Percentiles rank a stretch among this genome's conserved stretches.
These are phyloP conservation scores for Paraurostyla sp. DNA, from an alignment of 73 alveolate genomes.

Conservation along the genomic window DNA sequence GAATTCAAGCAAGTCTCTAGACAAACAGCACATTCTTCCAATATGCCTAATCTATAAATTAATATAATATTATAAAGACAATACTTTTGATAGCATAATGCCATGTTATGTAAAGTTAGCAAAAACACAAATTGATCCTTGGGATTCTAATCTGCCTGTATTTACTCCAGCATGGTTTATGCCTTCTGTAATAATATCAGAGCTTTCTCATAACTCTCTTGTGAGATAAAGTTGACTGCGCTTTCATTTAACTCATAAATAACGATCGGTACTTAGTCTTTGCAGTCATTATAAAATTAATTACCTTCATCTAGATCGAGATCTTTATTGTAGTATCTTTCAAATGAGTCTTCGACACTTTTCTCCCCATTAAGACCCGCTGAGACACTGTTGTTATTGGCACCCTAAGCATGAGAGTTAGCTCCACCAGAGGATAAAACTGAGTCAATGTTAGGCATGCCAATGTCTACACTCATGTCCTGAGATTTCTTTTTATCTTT, in stretches of 20 bases:
- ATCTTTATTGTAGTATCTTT: slow-evolving; percentile 68
- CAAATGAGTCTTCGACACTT: slow-evolving; percentile 72
- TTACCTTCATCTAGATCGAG: slow-evolving; percentile 72
- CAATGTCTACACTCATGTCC: slow-evolving; percentile 17
- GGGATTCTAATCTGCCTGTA: slow-evolving; percentile 56
- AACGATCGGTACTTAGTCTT: slow-evolving; percentile 65
- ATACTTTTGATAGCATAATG: slow-evolving; percentile 72
- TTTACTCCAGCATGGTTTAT: slow-evolving; percentile 56
- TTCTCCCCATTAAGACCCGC: slow-evolving; percentile 18
- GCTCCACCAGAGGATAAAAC: no score
- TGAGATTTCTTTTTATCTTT: background rate
- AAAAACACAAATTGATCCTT: slow-evolving; percentile 58
- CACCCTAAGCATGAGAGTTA: no score
- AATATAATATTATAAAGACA: background rate
- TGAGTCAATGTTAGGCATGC: background rate
- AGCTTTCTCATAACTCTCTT: slow-evolving; percentile 62
- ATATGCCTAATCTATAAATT: slow-evolving; percentile 7
- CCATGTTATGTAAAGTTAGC: slow-evolving; percentile 69
- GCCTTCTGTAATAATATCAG: slow-evolving; percentile 32
- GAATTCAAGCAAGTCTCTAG: slow-evolving; percentile 56
- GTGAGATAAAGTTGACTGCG: slow-evolving; percentile 58
- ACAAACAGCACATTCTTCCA: slow-evolving; percentile 75
- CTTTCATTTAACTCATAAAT: slow-evolving; percentile 64
- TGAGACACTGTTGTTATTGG: background rate
- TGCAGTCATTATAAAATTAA: background rate